Evolutionary conservation across 164 flowering plant genomes (phyloP).

Genomic region (Hamamelis virginiana): DNA sequence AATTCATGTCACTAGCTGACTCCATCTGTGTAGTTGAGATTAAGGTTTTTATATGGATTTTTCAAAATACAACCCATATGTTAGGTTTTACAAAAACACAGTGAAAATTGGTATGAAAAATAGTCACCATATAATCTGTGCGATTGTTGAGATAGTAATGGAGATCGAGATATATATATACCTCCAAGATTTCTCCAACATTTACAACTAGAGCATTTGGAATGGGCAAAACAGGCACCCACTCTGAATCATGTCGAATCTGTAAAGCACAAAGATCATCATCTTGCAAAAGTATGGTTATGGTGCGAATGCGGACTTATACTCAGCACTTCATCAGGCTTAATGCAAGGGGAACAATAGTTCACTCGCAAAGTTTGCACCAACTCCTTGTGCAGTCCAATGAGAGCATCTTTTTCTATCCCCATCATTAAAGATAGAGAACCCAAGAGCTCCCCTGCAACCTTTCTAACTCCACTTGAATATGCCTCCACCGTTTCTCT

Average conservation of each 20-base stretch:
- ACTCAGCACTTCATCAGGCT: slow-evolving; percentile 24
- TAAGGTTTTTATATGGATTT: no score
- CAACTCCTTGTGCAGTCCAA: slow-evolving; percentile 7
- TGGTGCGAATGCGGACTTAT: slow-evolving; percentile 25
- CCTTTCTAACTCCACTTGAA: slow-evolving; percentile 13
- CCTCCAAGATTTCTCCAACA: slow-evolving; percentile 36
- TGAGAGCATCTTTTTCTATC: slow-evolving; percentile 9
- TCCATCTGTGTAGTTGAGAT: no score
- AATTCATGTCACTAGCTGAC: no score
- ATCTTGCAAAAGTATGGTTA: slow-evolving; percentile 29
- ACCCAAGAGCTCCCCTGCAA: slow-evolving; percentile 8
- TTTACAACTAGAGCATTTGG: slow-evolving; percentile 24
- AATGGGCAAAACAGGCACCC: slow-evolving; percentile 17
- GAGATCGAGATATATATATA: neutral
- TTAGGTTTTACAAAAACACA: no score
- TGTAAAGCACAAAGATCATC: slow-evolving; percentile 17
- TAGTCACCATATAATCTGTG: no score
- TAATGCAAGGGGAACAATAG: slow-evolving; percentile 20
- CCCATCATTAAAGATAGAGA: slow-evolving; percentile 16
- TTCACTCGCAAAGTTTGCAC: slow-evolving; percentile 17
- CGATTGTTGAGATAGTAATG: no score
- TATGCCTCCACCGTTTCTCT: slow-evolving; percentile 19
- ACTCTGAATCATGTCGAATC: slow-evolving; percentile 9
- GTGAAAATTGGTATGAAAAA: no score
- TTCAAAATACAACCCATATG: no score